Base-by-base conservation (phyloP, 768 basidiomycete species). In the Dacryopinax primogenitus region DNA sequence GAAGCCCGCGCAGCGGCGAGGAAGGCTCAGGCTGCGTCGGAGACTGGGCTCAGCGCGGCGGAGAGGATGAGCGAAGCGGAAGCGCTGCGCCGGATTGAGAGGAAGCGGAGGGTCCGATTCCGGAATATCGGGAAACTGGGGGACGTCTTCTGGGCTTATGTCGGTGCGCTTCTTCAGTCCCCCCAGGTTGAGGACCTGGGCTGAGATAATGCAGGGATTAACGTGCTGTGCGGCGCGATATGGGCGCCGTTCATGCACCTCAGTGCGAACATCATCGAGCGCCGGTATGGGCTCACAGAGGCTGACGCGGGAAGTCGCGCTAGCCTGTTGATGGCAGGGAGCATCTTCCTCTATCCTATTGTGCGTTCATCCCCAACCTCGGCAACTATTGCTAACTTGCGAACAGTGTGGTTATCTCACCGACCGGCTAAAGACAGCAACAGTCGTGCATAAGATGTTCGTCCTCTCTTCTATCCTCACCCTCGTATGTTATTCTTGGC, bases 201-300 rank as follows among this genome's bases (percentile, higher is more conserved):
- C 45, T 72, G 71, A 70, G 33, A 68, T 23, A 90, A 90, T 72
- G 83, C 90, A 65, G 84, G 80, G 1, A 70, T 88, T n/a, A 90
- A 90, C 67, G 73, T 90, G 13, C 75, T 90, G 16, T 91, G 86
- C 66, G 88, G 88, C 18, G 77, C 83, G 66, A 83, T 89, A 35
- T 90, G 88, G 88, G 77, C 83, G 1, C 89, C 88, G 1, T 89
- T 88, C 71, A 83, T 82, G 12, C 87, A 90, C 70, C 82, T 91
- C 44, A 83, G 86, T 13, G 79, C 88, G 87, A 89, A 88, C 70
- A 80, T 91, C 63, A 82, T 91, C 26, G 82, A 90, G 70, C 80
- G 77, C 35, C 83, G 88, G 6, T 91, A 86, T 70, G 68, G 77
- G 28, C 71, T 89, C 65, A 72, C 79, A 1, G 88, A 89, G 71